Conservation (phyloP, 2,329 filamentous ascomycete species). For the Hymenoscyphus linearis region DNA sequence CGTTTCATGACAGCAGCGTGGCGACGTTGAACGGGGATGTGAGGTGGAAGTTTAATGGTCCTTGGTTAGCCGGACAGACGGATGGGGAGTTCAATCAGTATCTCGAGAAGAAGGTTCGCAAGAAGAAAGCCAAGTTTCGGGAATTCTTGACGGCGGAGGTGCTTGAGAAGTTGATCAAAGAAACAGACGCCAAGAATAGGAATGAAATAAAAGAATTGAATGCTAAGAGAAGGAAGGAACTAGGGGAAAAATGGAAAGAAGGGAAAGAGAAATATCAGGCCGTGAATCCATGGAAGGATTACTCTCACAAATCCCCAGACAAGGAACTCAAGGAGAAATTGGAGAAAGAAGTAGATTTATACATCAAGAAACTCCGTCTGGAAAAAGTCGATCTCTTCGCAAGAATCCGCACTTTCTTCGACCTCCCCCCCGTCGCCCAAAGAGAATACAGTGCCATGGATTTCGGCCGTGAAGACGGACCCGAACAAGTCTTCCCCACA, state of each 20-base stretch:
- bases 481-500: background rate
- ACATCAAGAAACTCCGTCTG: constrained; percentile 47
- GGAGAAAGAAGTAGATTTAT: constrained; percentile 46
- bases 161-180: constrained; percentile 36
- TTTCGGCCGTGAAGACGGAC: no score
- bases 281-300: background rate
- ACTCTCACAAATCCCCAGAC: no score
- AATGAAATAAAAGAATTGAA: background rate
- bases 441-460: background rate
- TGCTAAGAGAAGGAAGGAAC: background rate
- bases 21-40: constrained; percentile 35
- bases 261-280: no score
- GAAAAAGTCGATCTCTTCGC: constrained; percentile 47
- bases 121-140: constrained; percentile 50
- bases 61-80: constrained; percentile 59
- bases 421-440: constrained; percentile 38
- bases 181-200: constrained; percentile 15
- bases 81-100: constrained; percentile 56
- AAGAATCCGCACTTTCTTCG: constrained; percentile 55
- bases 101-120: constrained; percentile 48
- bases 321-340: background rate
- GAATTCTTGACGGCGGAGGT: constrained; percentile 45
- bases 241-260: no score
- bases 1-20: constrained; percentile 32
- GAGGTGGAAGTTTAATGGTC: constrained; percentile 63